Base-by-base conservation (phyloP, 495 filamentous ascomycete genomes). In the Aspergillus heteromorphus region DNA sequence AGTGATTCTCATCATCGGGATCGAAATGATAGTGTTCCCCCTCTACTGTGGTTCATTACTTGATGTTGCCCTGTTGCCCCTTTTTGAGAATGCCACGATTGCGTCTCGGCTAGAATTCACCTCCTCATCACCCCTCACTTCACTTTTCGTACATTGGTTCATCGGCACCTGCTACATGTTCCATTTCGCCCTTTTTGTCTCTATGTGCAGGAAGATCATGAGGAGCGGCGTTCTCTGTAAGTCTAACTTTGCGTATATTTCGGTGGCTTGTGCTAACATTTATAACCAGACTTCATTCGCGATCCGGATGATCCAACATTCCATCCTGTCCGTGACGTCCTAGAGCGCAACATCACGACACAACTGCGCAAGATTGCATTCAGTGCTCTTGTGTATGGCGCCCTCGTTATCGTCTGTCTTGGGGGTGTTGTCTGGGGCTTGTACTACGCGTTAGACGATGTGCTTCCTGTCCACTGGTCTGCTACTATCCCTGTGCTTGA, bases 151-250 rank as follows among this genome's bases (percentile, higher is more conserved):
- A 19, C 93, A 99, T 69, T 99, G 93, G 93, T 99, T 99, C 66
- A 84, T 96, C 45, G 93, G 93, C 18, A 99, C 93, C 6, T 96
- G 91, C 58, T 99, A 99, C 70, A 99, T 99, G 93, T 99, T 99
- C 69, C 93, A 99, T 66, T 99, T 99, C 66, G 93, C 93, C 18
- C 78, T 97, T 13, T 99, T 99, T 66, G 93, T 99, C 41, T 91
- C 92, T 40, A 97, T 99, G 93, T 99, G 93, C 70, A 85, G 93
- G 47, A 97, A 96, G 74, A 96, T 97, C 49, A 86, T 99, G 86
- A 83, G 93, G 55, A 86, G 77, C 47, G 93, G 93, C 38, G 93
- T 97, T 42, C 79, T 99, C 50, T 97, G 87, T 89, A 75, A 79
- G 87, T 77, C 51, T 16, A 9, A 21, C 51, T 11, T 20, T 43